These are phyloP conservation scores for Penicillium nucicola DNA, from an alignment of 495 filamentous ascomycete species.

Conservation along the genomic window DNA sequence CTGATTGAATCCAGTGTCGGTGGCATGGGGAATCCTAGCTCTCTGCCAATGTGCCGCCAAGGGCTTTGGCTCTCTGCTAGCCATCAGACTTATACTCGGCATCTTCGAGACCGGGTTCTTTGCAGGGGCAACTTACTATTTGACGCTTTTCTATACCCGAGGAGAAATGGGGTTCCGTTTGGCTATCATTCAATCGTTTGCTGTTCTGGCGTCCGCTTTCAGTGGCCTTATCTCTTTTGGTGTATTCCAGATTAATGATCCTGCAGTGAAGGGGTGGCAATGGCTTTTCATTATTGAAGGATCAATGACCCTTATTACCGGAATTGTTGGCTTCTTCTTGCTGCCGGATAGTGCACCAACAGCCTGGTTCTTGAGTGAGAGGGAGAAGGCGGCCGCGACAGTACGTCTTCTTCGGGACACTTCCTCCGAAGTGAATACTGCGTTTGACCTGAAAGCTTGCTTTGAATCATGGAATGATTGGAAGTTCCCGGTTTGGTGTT, in stretches of 20 bases:
- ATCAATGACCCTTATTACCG: conserved; percentile 53
- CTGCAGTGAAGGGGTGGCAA: conserved; percentile 55
- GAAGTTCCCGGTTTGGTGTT: conserved; percentile 34
- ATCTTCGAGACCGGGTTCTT: conserved; percentile 69
- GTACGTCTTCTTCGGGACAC: conserved; percentile 27
- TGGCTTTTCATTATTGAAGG: conserved; percentile 77
- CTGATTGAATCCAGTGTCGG: conserved; percentile 37
- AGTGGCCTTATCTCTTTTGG: conserved; percentile 66
- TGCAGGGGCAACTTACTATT: conserved; percentile 57
- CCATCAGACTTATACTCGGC: conserved; percentile 35
- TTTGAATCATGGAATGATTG: conserved; percentile 31
- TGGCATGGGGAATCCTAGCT: conserved; percentile 43
- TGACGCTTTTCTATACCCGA: conserved; percentile 50
- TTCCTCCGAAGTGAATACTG: conserved; percentile 24
- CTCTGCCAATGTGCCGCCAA: conserved; percentile 42
- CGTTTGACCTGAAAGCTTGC: conserved; percentile 23
- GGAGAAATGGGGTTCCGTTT: conserved; percentile 67
- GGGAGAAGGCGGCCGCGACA: conserved; percentile 44
- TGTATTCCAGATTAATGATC: conserved; percentile 61
- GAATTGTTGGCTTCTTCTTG: conserved; percentile 59
- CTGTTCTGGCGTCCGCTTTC: conserved; percentile 63
- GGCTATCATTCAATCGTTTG: conserved; percentile 69
- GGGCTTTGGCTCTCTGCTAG: conserved; percentile 54
- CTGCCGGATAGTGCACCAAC: conserved; percentile 56
- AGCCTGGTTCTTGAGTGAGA: conserved; percentile 57